Evolutionary conservation across 2,329 filamentous ascomycete species (phyloP), one percentile per base, ranked within the genome.

Genomic region (Arthroderma uncinatum): DNA sequence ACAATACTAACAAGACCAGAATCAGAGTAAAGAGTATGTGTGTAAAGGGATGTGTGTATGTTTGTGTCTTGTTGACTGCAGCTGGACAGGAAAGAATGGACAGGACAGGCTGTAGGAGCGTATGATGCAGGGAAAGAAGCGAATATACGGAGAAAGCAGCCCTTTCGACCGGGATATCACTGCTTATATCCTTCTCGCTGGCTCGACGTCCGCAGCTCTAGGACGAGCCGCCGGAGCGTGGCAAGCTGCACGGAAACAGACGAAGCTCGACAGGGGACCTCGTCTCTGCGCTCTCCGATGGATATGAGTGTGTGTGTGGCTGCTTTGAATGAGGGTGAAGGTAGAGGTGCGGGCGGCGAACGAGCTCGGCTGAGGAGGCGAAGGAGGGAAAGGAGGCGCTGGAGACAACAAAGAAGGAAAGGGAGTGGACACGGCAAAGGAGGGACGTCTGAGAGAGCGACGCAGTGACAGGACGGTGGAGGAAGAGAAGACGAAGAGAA

Each of bases 401-500:
- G n/a, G 50, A 23, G 50, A 36, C 28, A 37, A 8, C 44, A 56
- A 60, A 53, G 56, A 54, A 58, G 54, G 58, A 37, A 42, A 34
- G 47, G 48, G 10, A 53, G 34, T 21, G 33, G 53, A 34, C 9
- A 55, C 44, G n/a, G 34, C 47, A 34, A 54, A 40, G 52, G 52
- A 36, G 28, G 48, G 52, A 53, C 53, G 44, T 25, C 37, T 23
- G 28, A n/a, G 28, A 36, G 44, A 37, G 44, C 19, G 44, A 30
- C 33, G 42, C 16, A 47, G 16, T 8, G 16, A 42, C 23, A 36
- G 42, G 21, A 52, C 16, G 3, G n/a, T 19, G 39, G n/a, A 39
- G 12, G 19, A 55, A 30, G 54, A 47, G 4, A 16, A 30, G 16
- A 34, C 6, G 21, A 53, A 42, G 56, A 47, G 28, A 21, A 54